Percentiles rank a stretch among this genome's conserved stretches.
Conservation (phyloP, 495 filamentous ascomycete species). For the Jackrogersella minutella region DNA sequence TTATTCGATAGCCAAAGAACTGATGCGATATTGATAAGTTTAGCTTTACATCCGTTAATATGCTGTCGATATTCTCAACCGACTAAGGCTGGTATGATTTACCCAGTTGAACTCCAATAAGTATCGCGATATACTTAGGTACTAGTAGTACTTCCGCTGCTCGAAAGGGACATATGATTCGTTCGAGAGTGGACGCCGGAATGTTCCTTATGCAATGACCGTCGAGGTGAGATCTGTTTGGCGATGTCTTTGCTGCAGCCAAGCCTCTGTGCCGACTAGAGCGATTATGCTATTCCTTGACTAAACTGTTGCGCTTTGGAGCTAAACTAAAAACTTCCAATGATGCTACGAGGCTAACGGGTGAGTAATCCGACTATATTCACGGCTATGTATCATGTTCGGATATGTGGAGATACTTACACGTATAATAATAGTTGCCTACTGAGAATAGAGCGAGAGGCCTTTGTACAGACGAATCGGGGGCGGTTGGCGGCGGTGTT, state of each 20-base stretch:
- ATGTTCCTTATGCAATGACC: slow-evolving; percentile 18
- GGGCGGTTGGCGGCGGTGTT: slow-evolving; percentile 37
- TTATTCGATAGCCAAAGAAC: not conserved
- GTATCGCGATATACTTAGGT: not conserved
- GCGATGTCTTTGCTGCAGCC: slow-evolving; percentile 25
- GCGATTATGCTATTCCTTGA: slow-evolving; percentile 15
- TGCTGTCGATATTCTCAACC: slow-evolving; percentile 2
- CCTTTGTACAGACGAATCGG: slow-evolving; percentile 19
- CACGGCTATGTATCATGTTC: not conserved
- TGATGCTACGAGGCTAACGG: slow-evolving; percentile 1
- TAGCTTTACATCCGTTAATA: not conserved
- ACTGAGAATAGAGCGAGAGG: not conserved
- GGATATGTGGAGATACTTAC: slow-evolving; percentile 12
- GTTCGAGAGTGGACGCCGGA: slow-evolving; percentile 5
- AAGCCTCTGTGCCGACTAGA: slow-evolving; percentile 14
- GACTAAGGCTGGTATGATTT: not conserved
- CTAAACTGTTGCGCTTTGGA: slow-evolving; percentile 6
- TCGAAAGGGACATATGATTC: slow-evolving; percentile 18
- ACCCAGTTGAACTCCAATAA: slow-evolving; percentile 18
- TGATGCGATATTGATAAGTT: not conserved
- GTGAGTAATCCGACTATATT: slow-evolving; percentile 19
- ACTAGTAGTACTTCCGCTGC: not conserved
- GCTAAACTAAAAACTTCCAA: not conserved
- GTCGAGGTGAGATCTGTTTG: no score
- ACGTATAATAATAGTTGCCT: slow-evolving; percentile 27